These are phyloP conservation scores for Monilinia aucupariae DNA, from an alignment of 2,329 filamentous ascomycete species.

Conservation along the genomic window DNA sequence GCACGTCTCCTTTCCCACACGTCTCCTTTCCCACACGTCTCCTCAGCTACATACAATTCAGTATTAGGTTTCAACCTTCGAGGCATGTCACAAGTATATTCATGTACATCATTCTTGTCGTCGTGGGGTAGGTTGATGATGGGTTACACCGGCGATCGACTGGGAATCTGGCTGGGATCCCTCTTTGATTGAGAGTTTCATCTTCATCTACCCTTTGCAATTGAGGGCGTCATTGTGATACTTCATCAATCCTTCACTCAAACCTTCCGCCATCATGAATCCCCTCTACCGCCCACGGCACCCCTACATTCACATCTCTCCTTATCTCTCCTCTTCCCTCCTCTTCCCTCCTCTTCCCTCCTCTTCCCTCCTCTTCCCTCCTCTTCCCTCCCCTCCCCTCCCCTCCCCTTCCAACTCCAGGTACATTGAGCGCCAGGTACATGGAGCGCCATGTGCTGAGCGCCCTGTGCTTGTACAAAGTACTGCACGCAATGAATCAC, in stretches of 20 bases:
- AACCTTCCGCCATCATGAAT: background rate
- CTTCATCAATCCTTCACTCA: background rate
- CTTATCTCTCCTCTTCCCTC: background rate
- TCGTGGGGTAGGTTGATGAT: constrained; percentile 11
- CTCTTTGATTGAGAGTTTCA: background rate
- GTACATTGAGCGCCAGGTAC: background rate
- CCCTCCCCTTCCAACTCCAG: background rate
- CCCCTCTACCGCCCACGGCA: background rate
- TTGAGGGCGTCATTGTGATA: background rate
- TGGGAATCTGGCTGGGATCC: constrained; percentile 7
- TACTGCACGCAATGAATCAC: background rate
- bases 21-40: too few relatives aligned
- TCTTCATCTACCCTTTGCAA: background rate
- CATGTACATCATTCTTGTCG: background rate
- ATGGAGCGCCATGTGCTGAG: constrained; percentile 6
- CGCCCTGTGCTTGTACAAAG: constrained; percentile 1
- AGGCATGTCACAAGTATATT: constrained; percentile 4
- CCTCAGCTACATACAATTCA: too few relatives aligned
- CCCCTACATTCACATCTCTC: background rate
- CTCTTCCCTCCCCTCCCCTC: background rate
- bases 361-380: too few relatives aligned
- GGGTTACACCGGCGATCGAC: constrained; percentile 8
- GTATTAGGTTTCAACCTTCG: background rate
- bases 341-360: too few relatives aligned
- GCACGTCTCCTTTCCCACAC: too few relatives aligned